Base-by-base conservation (phyloP, 2,329 filamentous ascomycete species). In the Dendryphion nanum region DNA sequence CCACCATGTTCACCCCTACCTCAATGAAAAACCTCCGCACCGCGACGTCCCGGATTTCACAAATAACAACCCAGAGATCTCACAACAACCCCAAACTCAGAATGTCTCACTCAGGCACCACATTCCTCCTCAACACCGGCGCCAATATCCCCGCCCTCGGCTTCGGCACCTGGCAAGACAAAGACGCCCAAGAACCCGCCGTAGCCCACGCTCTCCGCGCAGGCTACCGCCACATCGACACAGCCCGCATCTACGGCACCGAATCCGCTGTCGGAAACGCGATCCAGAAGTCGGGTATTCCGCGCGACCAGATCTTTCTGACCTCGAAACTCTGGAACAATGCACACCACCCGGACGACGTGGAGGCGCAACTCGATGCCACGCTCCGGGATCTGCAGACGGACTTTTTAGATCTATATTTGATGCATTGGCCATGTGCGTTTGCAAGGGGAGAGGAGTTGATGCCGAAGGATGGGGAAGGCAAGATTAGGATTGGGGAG, bases 291-390 rank as follows among this genome's bases (percentile, higher is more conserved):
- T 55, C 53, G 3, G 60, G 59, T 15, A 40, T 64, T 18, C 50
- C 57, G 18, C 57, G 58, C 20, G 86, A 49, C 3, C 38, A 61
- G 18, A 17, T 30, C 29, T 62, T 62, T 44, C 45, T 63, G 18
- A 62, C 90, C 43, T 89, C 85, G 65, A 95, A 95, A 76, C 81
- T 95, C 38, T 95, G 89, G 89, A 89, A 90, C 73, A 83, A 83
- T 57, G 90, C 88, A 77, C 87, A 94, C 73, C 84, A 90, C 57
- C 77, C 58, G 1, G 53, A 59, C 20, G 59, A 78, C 53, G 89
- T 91, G 55, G 77, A 74, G 65, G 78, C 79, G 66, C 82, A 81
- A 57, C 87, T 94, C 69, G 93, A 51, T 74, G 79, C 50, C 71
- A 85, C 82, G 48, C 71, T 93, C 56, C 77, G 81, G 21, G 90